These are phyloP conservation scores for Circinella umbellata DNA, from an alignment of 371 early-diverging fungal species.

Conservation along the genomic window DNA sequence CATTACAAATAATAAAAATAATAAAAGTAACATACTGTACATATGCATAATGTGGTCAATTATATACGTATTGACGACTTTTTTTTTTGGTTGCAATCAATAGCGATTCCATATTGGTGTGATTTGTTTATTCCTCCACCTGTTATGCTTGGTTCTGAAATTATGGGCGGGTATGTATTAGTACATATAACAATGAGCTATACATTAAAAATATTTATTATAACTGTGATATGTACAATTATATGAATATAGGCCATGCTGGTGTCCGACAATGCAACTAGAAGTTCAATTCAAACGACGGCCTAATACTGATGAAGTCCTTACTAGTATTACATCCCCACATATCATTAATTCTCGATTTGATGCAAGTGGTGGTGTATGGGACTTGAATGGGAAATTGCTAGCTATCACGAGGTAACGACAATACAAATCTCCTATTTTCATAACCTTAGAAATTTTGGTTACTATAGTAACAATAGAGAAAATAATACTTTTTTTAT, in stretches of 20 bases:
- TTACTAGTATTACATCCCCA: constrained; percentile 31
- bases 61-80: no score
- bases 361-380: constrained; percentile 46
- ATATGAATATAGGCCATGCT: constrained; percentile 24
- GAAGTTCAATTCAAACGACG: constrained; percentile 50
- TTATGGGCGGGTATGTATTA: constrained; percentile 13
- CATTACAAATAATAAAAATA: not conserved
- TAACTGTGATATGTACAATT: no score
- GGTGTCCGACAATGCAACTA: constrained; percentile 54
- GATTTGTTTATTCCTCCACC: constrained; percentile 51
- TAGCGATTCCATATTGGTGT: constrained; percentile 35
- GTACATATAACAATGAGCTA: no score
- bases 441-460: not conserved
- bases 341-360: constrained; percentile 48
- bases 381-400: constrained; percentile 34
- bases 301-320: constrained; percentile 28
- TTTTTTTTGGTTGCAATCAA: no score
- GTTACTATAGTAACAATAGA: no score
- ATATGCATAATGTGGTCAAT: no score
- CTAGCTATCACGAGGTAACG: constrained; percentile 42
- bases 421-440: not conserved
- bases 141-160: constrained; percentile 28
- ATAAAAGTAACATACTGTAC: no score
- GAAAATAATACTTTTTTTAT: not conserved
- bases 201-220: no score